Conservation (phyloP, 2,329 filamentous ascomycete species). For the Arthrobotrys sinensis region DNA sequence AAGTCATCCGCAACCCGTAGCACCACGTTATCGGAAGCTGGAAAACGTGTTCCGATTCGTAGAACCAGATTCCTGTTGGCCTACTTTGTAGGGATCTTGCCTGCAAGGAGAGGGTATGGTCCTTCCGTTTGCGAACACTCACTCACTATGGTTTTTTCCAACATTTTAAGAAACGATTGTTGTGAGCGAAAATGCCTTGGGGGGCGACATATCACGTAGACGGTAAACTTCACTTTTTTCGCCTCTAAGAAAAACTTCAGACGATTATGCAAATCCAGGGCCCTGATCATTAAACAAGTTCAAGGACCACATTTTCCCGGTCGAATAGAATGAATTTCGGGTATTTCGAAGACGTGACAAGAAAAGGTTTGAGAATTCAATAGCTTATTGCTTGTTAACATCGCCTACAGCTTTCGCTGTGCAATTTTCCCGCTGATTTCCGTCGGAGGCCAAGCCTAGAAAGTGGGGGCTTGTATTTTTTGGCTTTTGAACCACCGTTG, state of each 20-base stretch:
- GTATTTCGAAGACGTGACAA: slow-evolving; percentile 33
- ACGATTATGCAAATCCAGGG: slow-evolving; percentile 57
- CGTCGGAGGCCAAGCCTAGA: slow-evolving; percentile 39
- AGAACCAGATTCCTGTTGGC: slow-evolving; percentile 53
- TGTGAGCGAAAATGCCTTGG: slow-evolving; percentile 8
- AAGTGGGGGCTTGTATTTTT: slow-evolving; percentile 31
- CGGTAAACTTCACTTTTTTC: slow-evolving; percentile 31
- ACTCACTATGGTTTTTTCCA: not conserved
- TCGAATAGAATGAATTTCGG: slow-evolving; percentile 54
- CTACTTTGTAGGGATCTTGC: slow-evolving; percentile 54
- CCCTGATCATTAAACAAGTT: slow-evolving; percentile 53
- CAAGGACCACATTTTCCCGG: slow-evolving; percentile 54
- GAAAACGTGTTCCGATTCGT: slow-evolving; percentile 60
- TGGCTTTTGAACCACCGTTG: not conserved
- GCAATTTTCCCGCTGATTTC: slow-evolving; percentile 54
- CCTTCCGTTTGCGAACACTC: slow-evolving; percentile 34
- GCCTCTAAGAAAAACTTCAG: slow-evolving; percentile 60
- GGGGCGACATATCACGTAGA: slow-evolving; percentile 19
- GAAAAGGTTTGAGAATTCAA: slow-evolving; percentile 33
- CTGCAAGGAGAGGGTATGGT: slow-evolving; percentile 27
- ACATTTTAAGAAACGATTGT: slow-evolving; percentile 12
- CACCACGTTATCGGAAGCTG: slow-evolving; percentile 61
- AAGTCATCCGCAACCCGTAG: slow-evolving; percentile 57
- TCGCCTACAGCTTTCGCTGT: slow-evolving; percentile 23
- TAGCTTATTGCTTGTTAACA: slow-evolving; percentile 35